phyloP scores from a whole-genome alignment of 1,139 yeast genomes.

The Arxiozyma heterogenica region DNA sequence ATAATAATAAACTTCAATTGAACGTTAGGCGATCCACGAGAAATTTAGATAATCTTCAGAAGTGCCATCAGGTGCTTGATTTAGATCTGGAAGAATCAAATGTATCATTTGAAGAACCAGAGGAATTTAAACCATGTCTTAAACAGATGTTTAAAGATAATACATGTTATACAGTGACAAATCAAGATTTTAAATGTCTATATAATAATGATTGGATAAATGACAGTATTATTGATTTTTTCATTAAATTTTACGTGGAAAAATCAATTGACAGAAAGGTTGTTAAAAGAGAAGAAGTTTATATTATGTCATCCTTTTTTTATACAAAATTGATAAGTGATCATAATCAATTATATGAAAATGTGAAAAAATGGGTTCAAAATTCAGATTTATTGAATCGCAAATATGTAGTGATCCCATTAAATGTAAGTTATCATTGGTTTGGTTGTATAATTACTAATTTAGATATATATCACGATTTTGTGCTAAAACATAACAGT shows the following conservation, averaged over 20 bases:
- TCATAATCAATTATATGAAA: conserved; percentile 42
- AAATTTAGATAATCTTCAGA: neutral
- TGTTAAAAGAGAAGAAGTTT: conserved; percentile 34
- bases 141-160: conserved; percentile 42
- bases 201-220: conserved; percentile 70
- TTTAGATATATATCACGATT: conserved; percentile 23
- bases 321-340: conserved; percentile 52
- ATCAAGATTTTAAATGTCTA: conserved; percentile 57
- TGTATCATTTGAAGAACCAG: conserved; percentile 36
- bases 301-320: conserved; percentile 78
- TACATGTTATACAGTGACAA: conserved; percentile 42
- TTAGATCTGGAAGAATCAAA: conserved; percentile 43
- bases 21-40: conserved; percentile 6
- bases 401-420: conserved; percentile 65
- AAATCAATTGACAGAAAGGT: conserved; percentile 25
- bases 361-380: conserved; percentile 72
- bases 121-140: conserved; percentile 48
- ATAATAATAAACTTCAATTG: neutral
- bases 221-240: conserved; percentile 65
- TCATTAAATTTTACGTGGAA: conserved; percentile 49
- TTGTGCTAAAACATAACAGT: conserved; percentile 5
- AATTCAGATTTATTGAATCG: conserved; percentile 56
- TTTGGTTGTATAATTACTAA: conserved; percentile 62
- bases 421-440: conserved; percentile 83
- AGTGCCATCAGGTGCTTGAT: neutral